phyloP scores from a whole-genome alignment of 2,329 filamentous ascomycete genomes.

The Colletotrichum sp. region DNA sequence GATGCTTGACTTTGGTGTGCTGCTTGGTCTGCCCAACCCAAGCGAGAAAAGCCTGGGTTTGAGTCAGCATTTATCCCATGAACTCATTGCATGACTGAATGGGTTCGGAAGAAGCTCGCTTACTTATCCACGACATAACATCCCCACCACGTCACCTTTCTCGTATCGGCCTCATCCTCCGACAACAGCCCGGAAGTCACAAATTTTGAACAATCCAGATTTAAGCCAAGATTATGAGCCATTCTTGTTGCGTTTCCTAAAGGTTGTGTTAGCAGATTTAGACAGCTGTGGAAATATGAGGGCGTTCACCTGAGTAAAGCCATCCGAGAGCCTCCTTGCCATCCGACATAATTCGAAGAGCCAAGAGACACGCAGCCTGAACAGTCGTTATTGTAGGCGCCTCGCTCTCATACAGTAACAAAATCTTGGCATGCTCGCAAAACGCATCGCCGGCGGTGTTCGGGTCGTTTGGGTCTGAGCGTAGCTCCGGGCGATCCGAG shows the following conservation, averaged over 20 bases:
- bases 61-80: background rate
- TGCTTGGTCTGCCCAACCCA: slow-evolving; percentile 25
- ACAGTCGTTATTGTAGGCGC: slow-evolving; percentile 26
- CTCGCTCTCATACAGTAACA: slow-evolving; percentile 27
- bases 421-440: slow-evolving; percentile 25
- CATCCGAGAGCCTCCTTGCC: slow-evolving; percentile 27
- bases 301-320: slow-evolving; percentile 22
- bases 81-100: accelerated
- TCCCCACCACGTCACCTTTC: slow-evolving; percentile 28
- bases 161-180: slow-evolving; percentile 23
- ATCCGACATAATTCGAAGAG: slow-evolving; percentile 23
- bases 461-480: slow-evolving; percentile 21
- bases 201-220: slow-evolving; percentile 25
- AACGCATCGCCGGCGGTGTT: slow-evolving; percentile 25
- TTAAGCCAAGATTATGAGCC: slow-evolving; percentile 28
- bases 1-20: slow-evolving; percentile 16
- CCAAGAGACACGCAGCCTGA: slow-evolving; percentile 25
- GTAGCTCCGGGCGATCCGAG: slow-evolving; percentile 25
- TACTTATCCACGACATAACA: slow-evolving; percentile 28
- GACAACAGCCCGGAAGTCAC: slow-evolving; percentile 1
- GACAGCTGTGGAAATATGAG: background rate
- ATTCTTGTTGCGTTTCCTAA: slow-evolving; percentile 28
- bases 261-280: background rate
- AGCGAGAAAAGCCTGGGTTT: slow-evolving; percentile 19
- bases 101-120: background rate